Evolutionary conservation across 768 basidiomycete genomes (phyloP).

Genomic region (Calocybe gangraenosa): DNA sequence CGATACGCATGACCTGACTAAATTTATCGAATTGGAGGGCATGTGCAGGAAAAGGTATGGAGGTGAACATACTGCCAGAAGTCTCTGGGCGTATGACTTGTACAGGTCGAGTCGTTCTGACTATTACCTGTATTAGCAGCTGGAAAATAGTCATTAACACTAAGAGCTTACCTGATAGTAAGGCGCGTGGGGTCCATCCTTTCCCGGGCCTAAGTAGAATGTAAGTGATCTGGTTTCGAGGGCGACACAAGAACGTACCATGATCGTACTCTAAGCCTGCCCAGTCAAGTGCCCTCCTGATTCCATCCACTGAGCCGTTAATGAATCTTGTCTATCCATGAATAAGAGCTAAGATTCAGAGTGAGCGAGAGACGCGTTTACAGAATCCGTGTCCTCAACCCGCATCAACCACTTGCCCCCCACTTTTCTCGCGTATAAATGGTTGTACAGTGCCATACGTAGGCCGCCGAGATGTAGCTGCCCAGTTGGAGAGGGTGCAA

Average conservation of each 20-base stretch:
- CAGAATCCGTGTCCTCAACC: conserved; percentile 94
- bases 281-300: conserved; percentile 78
- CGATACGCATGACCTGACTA: conserved; percentile 89
- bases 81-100: conserved; percentile 60
- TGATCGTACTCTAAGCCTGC: conserved; percentile 89
- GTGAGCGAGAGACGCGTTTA: conserved; percentile 28
- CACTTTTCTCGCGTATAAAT: conserved; percentile 76
- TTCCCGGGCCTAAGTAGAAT: conserved; percentile 63
- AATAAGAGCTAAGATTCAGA: neutral
- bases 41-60: neutral
- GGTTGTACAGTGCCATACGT: conserved; percentile 90
- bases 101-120: conserved; percentile 90
- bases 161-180: conserved; percentile 68
- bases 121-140: conserved; percentile 31
- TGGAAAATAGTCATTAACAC: too few relatives aligned
- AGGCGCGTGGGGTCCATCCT: conserved; percentile 72
- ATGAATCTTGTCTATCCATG: conserved; percentile 66
- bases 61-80: conserved; percentile 61
- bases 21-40: neutral
- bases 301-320: conserved; percentile 79
- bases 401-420: conserved; percentile 89
- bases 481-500: conserved; percentile 97
- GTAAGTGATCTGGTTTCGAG: neutral
- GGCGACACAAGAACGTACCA: conserved; percentile 44
- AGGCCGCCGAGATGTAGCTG: conserved; percentile 92